Base-by-base conservation (phyloP, 2,329 filamentous ascomycete genomes). In the Penicillium paneum region DNA sequence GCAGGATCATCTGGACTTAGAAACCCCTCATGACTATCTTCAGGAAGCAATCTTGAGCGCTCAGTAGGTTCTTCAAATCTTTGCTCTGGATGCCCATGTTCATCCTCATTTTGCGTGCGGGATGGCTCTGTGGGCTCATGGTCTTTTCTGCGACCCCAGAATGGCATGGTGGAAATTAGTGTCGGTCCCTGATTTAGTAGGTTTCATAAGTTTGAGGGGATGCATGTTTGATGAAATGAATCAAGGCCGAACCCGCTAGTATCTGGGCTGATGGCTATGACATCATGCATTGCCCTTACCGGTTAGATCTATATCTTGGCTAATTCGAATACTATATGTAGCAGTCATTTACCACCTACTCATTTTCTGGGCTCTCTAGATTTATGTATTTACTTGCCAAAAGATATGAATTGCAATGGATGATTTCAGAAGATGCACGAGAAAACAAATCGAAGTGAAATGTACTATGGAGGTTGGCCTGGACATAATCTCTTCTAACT, bases 1-100 rank as follows among this genome's bases (percentile, higher is more conserved):
- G 62, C 62, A 8, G 62, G 62, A 51, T 64, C 62, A 52, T 64
- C 61, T 12, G 62, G 62, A 13, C 56, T 64, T 29, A 64, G n/a
- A 3, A 54, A 60, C 5, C 51, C 55, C 8, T 52, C 51, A n/a
- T 49, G 28, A 15, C 56, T 39, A 8, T 57, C 29, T 13, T 11
- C 52, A n/a, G 57, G 55, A 26, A 64, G 56, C 12, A 64, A 39
- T 24, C 57, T 55, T 11, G 59, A 57, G 26, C 52, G 74, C 67
- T 49, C 55, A 49, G 62, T 67, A 62, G 62, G 75, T 65, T 57
- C 59, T 29, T 63, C 57, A 11, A 38, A 32, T 44, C 56, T 52
- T 28, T 29, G n/a, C 3, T 57, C 19, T n/a, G 46, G 31, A 51
- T 51, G 29, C 10, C 42, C 44, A n/a, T 54, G 34, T 19, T 52